Evolutionary conservation across 208 protist species (phyloP).

Genomic region (Balamuthia mandrillaris): DNA sequence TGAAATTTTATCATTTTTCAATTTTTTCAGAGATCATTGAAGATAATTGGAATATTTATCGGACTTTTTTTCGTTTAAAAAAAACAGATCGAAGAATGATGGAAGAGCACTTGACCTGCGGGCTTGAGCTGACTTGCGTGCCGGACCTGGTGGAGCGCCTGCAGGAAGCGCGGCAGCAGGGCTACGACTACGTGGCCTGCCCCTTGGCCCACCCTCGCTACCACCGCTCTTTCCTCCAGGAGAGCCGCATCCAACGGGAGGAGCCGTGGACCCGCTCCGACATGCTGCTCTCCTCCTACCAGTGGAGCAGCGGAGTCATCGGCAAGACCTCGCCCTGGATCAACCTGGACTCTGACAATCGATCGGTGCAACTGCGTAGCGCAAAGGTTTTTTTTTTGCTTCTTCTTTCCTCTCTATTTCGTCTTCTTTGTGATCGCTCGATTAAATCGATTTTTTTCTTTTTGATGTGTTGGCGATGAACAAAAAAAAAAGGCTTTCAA

Average conservation of each 20-base stretch:
- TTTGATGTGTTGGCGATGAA: not conserved
- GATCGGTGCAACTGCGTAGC: not conserved
- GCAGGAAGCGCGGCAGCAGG: not conserved
- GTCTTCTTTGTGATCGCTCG: not conserved
- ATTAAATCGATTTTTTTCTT: not conserved
- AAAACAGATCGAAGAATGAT: not conserved
- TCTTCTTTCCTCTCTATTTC: too few relatives aligned
- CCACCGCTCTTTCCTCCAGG: not conserved
- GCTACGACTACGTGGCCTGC: slow-evolving; percentile 27
- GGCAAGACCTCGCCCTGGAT: slow-evolving; percentile 46
- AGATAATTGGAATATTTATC: too few relatives aligned
- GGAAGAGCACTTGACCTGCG: not conserved
- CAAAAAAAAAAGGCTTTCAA: slow-evolving; percentile 48
- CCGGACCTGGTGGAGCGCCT: not conserved
- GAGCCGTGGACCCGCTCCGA: slow-evolving; percentile 62
- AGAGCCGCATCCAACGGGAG: not conserved
- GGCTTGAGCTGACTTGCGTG: not conserved
- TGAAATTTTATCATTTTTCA: too few relatives aligned
- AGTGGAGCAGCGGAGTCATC: slow-evolving; percentile 60
- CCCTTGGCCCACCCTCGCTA: slow-evolving; percentile 47
- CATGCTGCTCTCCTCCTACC: slow-evolving; percentile 57
- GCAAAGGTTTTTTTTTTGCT: slow-evolving; percentile 44
- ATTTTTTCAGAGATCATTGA: too few relatives aligned
- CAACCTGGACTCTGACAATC: slow-evolving; percentile 22
- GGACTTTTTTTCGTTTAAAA: too few relatives aligned